Conservation (phyloP, 2,329 filamentous ascomycete genomes). For the Phyllosticta capitalensis region DNA sequence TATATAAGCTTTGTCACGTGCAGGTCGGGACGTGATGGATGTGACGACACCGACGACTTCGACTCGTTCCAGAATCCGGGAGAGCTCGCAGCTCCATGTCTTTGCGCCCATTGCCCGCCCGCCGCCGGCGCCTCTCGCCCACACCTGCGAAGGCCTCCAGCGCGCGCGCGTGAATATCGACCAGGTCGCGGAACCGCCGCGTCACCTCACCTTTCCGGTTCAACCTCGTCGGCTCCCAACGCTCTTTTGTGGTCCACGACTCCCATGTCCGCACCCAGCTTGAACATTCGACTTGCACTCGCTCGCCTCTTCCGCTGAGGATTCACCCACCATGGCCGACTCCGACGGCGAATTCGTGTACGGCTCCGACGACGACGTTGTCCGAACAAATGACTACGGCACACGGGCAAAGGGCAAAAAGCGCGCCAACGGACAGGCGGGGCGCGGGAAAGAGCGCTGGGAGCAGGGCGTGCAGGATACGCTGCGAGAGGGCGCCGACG, state of each 20-base stretch:
- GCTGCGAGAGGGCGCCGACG: conserved; percentile 41
- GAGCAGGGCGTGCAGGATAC: conserved; percentile 15
- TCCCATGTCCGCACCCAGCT: neutral
- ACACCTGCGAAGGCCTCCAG: neutral
- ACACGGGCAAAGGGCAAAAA: conserved; percentile 18
- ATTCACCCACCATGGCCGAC: conserved; percentile 49
- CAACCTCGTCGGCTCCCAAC: neutral
- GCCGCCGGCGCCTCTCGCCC: neutral
- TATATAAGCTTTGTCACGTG: neutral
- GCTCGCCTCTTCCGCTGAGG: neutral
- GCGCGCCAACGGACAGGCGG: conserved; percentile 2
- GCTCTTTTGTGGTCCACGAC: neutral
- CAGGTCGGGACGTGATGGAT: neutral
- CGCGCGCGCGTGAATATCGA: neutral
- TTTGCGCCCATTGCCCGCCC: neutral
- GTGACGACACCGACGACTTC: neutral
- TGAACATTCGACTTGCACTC: neutral
- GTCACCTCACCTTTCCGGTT: neutral
- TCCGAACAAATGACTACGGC: conserved; percentile 20
- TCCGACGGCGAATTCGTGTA: conserved; percentile 64
- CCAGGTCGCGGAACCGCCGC: neutral
- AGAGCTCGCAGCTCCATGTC: neutral
- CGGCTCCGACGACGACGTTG: conserved; percentile 49
- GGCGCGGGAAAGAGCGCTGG: conserved; percentile 3
- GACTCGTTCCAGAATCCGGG: neutral